A percentile compares a stretch with the other conserved stretches of the same genome.
These are phyloP conservation scores for Monosporascus sp. DNA, from an alignment of 2,329 filamentous ascomycete genomes.

Conservation along the genomic window DNA sequence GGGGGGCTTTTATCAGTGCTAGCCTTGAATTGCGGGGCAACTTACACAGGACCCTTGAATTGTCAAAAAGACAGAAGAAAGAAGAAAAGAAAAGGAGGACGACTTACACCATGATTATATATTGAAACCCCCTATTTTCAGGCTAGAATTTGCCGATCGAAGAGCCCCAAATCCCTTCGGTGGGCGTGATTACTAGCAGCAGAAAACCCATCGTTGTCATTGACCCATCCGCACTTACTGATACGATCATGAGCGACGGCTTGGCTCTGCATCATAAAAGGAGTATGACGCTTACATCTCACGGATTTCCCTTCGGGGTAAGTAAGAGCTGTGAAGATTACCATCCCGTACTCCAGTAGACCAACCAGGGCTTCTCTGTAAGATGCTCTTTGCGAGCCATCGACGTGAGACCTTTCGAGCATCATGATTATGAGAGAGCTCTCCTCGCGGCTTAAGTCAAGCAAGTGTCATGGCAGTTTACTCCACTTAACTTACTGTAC, in stretches of 20 bases:
- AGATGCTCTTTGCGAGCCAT: no score
- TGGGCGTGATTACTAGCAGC: no score
- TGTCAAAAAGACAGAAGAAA: constrained; percentile 2
- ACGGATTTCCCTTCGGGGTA: background rate
- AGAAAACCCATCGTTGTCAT: background rate
- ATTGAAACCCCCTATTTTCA: no score
- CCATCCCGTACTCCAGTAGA: no score
- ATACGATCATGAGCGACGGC: background rate
- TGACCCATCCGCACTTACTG: background rate
- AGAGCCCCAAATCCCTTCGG: background rate
- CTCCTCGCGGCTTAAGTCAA: no score
- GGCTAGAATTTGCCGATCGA: background rate
- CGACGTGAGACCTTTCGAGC: no score
- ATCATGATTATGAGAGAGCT: no score
- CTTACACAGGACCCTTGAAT: background rate
- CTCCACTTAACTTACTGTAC: no score
- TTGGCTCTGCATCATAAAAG: background rate
- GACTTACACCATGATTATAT: no score
- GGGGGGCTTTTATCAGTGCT: background rate
- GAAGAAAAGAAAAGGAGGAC: no score
- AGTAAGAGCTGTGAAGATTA: background rate
- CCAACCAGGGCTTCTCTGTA: no score
- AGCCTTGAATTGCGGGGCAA: background rate
- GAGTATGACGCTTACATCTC: background rate
- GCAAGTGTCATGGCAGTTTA: no score